Percentiles rank a stretch among this genome's conserved stretches.
Evolutionary conservation across 1,139 yeast genomes (phyloP).

Genomic region (Protomyces macrosporus): DNA sequence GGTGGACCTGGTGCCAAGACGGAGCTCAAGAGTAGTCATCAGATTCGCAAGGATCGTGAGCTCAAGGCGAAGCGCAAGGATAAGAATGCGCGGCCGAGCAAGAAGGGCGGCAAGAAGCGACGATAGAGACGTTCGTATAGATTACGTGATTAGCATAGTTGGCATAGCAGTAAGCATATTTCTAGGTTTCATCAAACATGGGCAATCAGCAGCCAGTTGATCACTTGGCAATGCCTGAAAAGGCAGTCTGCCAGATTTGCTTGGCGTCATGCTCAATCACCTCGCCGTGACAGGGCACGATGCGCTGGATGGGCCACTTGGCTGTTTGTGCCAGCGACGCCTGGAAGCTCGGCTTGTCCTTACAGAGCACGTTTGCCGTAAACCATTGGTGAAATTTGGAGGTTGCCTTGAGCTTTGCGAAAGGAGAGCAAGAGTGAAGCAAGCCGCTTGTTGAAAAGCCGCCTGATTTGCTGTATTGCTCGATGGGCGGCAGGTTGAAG

Average conservation of each 20-base stretch:
- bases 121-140: not conserved
- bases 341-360: constrained; percentile 30
- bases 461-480: constrained; percentile 42
- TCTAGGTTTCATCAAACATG: not conserved
- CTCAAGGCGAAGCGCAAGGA: constrained; percentile 65
- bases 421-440: constrained; percentile 1
- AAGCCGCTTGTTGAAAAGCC: constrained; percentile 32
- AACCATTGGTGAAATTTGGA: constrained; percentile 10
- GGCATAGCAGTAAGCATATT: not conserved
- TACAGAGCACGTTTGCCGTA: constrained; percentile 8
- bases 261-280: constrained; percentile 42
- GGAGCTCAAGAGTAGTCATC: constrained; percentile 65
- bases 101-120: constrained; percentile 41
- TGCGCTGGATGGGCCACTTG: constrained; percentile 48
- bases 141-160: not conserved
- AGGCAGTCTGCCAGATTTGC: constrained; percentile 25
- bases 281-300: constrained; percentile 58
- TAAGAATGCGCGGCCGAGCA: constrained; percentile 75
- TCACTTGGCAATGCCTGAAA: not conserved
- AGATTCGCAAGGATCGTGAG: constrained; percentile 72
- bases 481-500: constrained; percentile 47
- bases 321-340: constrained; percentile 37
- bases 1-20: constrained; percentile 40
- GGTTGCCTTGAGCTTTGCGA: constrained; percentile 6
- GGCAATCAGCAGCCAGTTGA: not conserved